phyloP scores from a whole-genome alignment of 495 filamentous ascomycete genomes.

The Lasiosphaeria hispida region DNA sequence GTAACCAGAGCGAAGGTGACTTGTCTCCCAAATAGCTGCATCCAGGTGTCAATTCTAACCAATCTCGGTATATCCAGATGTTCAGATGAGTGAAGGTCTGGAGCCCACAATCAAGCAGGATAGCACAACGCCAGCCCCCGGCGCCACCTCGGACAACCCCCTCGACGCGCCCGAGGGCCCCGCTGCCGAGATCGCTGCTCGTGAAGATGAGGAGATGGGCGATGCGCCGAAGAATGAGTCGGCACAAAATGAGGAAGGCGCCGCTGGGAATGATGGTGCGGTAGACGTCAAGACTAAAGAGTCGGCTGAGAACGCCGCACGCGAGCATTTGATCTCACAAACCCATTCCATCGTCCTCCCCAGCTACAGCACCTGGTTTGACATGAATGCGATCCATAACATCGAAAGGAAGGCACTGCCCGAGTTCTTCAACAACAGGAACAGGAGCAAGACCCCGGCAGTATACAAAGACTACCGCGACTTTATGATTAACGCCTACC shows the following conservation, averaged over 20 bases:
- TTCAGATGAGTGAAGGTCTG: slow-evolving; percentile 53
- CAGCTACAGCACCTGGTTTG: slow-evolving; percentile 96
- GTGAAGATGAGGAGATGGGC: slow-evolving; percentile 84
- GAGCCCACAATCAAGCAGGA: slow-evolving; percentile 54
- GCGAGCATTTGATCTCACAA: slow-evolving; percentile 86
- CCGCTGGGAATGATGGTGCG: slow-evolving; percentile 36
- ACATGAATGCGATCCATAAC: slow-evolving; percentile 86
- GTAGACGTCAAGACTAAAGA: slow-evolving; percentile 63
- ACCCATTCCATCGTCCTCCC: slow-evolving; percentile 93
- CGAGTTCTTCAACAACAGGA: slow-evolving; percentile 97
- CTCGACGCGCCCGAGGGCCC: slow-evolving; percentile 82
- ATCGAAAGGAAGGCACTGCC: slow-evolving; percentile 90
- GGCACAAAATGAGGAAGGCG: slow-evolving; percentile 47
- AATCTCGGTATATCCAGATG: slow-evolving; percentile 35
- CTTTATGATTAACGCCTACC: slow-evolving; percentile 99
- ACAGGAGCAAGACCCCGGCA: slow-evolving; percentile 95
- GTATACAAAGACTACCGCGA: slow-evolving; percentile 98
- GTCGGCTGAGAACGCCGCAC: slow-evolving; percentile 78
- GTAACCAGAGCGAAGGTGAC: slow-evolving; percentile 35
- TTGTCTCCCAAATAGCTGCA: neutral
- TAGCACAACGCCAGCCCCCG: slow-evolving; percentile 50
- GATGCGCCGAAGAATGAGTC: slow-evolving; percentile 61
- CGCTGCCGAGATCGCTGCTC: slow-evolving; percentile 61
- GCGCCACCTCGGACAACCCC: slow-evolving; percentile 70
- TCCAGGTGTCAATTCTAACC: neutral